Evolutionary conservation across 1,284 basidiomycete genomes (phyloP), one percentile per base, ranked within the genome.

Genomic region (Tausonia pullulans): DNA sequence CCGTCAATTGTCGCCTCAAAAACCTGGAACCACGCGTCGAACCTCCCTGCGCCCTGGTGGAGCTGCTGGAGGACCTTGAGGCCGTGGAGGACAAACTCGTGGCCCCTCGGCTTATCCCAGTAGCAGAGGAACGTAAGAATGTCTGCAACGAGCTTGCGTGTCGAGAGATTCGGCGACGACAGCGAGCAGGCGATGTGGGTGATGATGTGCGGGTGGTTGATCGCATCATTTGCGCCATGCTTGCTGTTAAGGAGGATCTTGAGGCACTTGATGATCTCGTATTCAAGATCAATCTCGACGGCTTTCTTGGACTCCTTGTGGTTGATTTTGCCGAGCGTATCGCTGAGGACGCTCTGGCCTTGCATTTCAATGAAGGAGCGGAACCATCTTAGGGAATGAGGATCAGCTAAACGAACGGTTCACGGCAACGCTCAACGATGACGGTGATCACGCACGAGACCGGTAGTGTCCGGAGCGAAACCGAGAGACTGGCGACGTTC

Each of bases 11-110:
- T 84, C 50, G 79, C 79, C 71, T 94, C 88, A 67, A 95, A 79
- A 1, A 87, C 86, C 69, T 85, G 85, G 74, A 98, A 89, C 94
- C 92, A 98, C 68, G 84, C 91, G 69, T 87, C 86, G 75, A 92
- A 98, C 54, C 83, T 80, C 65, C 80, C 78, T 4, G 63, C 66
- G 8, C 67, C 62, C 61, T 75, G 74, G 63, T 72, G 66, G 39
- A 70, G 67, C 66, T 76, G 72, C 44, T 79, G 69, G 16, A 74
- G 72, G 65, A 76, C 79, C 40, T 56, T 61, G 44, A 82, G 77
- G 0, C 76, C 79, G 27, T 76, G 75, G 40, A 81, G 70, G 3
- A 82, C 80, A 52, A 79, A 70, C 8, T 75, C 70, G 55, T 81
- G 77, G 1, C 81, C 81, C 5, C 70, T 67, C 1, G 78, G 77